Base-by-base conservation (phyloP, 2,329 filamentous ascomycete genomes). In the Penicillium capsulatum region DNA sequence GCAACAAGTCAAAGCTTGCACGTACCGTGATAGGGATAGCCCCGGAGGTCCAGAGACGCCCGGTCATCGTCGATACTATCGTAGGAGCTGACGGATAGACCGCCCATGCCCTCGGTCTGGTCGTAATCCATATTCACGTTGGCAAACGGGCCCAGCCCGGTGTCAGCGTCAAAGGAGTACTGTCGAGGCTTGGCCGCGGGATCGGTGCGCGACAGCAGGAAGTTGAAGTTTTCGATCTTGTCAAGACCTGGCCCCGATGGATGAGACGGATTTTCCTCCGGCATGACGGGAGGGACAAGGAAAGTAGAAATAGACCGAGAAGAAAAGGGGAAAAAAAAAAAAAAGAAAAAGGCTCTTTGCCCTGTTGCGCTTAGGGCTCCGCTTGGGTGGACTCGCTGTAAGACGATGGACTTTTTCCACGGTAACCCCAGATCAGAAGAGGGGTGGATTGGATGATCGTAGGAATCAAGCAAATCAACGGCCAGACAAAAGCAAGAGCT, bases 21-120 rank as follows among this genome's bases (percentile, higher is more conserved):
- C 64, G 55, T 60, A 67, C 64, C 59, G 51, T 63, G 60, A 60
- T 65, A 66, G 22, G 61, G 59, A 48, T 66, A 66, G 17, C 57
- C 58, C 47, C 63, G 50, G 29, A 66, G 50, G 55, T 67, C 64
- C 39, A 66, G 53, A 15, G 62, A 59, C 35, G 47, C 58, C 42
- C 60, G 62, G 29, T 67, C 64, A 45, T 66, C 64, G 13, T 67
- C 64, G 42, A 67, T 59, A 42, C 63, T 66, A 34, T 67, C 64
- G 45, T 67, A 67, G 22, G 64, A 67, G 46, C 63, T 66, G 51
- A 67, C 64, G 19, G 64, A 67, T 8, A 67, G 44, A 15, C 64
- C 64, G 20, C 64, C 64, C 55, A 66, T 58, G 35, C 64, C 64
- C 38, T 67, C 64, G 2, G 64, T 66, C 38, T 64, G 64, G 35